Evolutionary conservation across 768 basidiomycete species (phyloP).

Genomic region (Gyrodon lividus): DNA sequence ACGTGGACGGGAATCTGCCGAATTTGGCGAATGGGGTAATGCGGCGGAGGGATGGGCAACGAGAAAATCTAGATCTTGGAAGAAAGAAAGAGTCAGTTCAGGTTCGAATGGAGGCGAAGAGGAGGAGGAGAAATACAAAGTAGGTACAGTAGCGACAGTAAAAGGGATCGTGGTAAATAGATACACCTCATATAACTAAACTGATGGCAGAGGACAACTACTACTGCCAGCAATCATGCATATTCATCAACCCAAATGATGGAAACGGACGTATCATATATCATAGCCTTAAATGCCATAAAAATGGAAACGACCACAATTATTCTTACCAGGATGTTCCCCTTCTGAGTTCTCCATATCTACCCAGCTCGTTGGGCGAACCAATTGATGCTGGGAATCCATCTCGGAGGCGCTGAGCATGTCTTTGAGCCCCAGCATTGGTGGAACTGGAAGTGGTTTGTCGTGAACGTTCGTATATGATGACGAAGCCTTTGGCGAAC

Average conservation of each 20-base stretch:
- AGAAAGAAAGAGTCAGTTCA: conserved; percentile 17
- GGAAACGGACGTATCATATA: conserved; percentile 20
- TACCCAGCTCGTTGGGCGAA: conserved; percentile 27
- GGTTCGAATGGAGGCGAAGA: conserved; percentile 7
- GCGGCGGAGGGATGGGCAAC: conserved; percentile 29
- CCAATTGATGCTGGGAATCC: conserved; percentile 23
- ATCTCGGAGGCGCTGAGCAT: conserved; percentile 25
- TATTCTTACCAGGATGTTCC: conserved; percentile 21
- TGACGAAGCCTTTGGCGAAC: conserved; percentile 16
- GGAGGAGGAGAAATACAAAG: conserved; percentile 8
- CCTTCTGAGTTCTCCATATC: conserved; percentile 8
- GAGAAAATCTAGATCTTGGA: conserved; percentile 29
- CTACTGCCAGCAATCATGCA: conserved; percentile 5
- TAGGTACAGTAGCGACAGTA: conserved; percentile 11
- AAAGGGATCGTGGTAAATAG: conserved; percentile 25
- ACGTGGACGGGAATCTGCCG: conserved; percentile 36
- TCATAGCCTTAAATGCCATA: conserved; percentile 5
- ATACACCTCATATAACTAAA: conserved; percentile 13
- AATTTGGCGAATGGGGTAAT: conserved; percentile 32
- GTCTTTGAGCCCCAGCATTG: conserved; percentile 30
- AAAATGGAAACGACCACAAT: conserved; percentile 1
- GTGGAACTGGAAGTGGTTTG: conserved; percentile 42
- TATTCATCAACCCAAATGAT: not conserved
- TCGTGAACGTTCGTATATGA: conserved; percentile 22
- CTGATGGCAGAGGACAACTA: not conserved